Conservation (phyloP, 768 basidiomycete species). For the Mycena capillaripes region DNA sequence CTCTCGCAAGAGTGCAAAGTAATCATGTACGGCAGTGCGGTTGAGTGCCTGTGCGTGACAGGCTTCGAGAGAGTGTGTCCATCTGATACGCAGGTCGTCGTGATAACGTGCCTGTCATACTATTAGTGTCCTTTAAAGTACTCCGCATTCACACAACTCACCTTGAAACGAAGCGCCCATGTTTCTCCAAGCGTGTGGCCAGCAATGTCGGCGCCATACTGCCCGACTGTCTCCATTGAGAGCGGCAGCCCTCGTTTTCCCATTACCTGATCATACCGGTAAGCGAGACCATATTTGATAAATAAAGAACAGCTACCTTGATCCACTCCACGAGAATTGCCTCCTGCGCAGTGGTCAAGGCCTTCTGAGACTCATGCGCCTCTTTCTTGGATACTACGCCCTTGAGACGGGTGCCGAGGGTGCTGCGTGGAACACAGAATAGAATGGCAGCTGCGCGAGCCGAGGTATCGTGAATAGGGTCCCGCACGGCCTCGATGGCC, state of each 20-base stretch:
- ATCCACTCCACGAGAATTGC: neutral
- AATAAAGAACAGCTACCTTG: neutral
- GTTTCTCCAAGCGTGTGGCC: neutral
- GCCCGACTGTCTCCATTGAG: neutral
- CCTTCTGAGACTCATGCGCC: neutral
- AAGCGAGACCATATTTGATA: too few relatives aligned
- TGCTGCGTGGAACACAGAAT: neutral
- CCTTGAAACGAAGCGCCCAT: constrained; percentile 4
- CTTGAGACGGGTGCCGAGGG: neutral
- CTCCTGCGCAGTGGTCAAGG: neutral
- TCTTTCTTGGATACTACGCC: neutral
- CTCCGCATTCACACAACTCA: too few relatives aligned
- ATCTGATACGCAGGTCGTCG: neutral
- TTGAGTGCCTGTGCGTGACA: neutral
- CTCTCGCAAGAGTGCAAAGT: constrained; percentile 42
- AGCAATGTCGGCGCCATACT: neutral
- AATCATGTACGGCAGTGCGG: constrained; percentile 39
- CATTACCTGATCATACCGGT: neutral
- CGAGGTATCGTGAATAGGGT: neutral
- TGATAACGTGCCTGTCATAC: neutral
- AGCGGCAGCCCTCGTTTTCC: neutral
- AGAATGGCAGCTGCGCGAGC: neutral
- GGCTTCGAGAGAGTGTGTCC: neutral
- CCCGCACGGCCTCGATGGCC: neutral
- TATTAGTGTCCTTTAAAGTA: neutral